phyloP scores from a whole-genome alignment of 129 eudicot species.

The Flaveria ramosissima region DNA sequence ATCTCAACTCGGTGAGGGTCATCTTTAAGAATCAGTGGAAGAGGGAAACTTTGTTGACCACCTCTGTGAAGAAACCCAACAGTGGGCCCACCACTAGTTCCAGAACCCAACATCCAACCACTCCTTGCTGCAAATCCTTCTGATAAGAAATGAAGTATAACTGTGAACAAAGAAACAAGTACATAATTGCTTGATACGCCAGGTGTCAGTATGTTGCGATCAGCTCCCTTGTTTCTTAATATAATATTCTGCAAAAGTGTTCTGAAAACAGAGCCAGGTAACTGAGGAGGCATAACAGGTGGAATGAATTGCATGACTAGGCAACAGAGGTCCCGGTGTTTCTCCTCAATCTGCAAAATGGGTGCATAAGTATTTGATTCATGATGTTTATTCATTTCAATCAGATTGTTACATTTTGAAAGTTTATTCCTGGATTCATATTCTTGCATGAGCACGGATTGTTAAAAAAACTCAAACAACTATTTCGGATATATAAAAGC shows the following conservation, averaged over 20 bases:
- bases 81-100: constrained; percentile 45
- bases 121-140: constrained; percentile 71
- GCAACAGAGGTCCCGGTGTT: constrained; percentile 92
- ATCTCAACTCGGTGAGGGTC: constrained; percentile 85
- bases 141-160: constrained; percentile 82
- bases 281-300: constrained; percentile 81
- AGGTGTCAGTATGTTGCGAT: constrained; percentile 78
- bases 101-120: constrained; percentile 68
- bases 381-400: constrained; percentile 4
- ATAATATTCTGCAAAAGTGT: constrained; percentile 71
- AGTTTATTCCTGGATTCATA: background rate
- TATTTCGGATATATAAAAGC: background rate
- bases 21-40: constrained; percentile 70
- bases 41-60: constrained; percentile 84
- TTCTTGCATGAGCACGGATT: background rate
- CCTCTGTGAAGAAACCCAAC: constrained; percentile 95
- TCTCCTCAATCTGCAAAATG: constrained; percentile 88
- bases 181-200: constrained; percentile 85
- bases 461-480: background rate
- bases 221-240: constrained; percentile 89
- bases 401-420: background rate
- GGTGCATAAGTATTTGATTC: background rate
- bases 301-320: constrained; percentile 90
- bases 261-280: constrained; percentile 91
- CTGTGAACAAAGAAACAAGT: constrained; percentile 76